phyloP scores from a whole-genome alignment of 73 alveolate genomes.

The Halteria grandinella region DNA sequence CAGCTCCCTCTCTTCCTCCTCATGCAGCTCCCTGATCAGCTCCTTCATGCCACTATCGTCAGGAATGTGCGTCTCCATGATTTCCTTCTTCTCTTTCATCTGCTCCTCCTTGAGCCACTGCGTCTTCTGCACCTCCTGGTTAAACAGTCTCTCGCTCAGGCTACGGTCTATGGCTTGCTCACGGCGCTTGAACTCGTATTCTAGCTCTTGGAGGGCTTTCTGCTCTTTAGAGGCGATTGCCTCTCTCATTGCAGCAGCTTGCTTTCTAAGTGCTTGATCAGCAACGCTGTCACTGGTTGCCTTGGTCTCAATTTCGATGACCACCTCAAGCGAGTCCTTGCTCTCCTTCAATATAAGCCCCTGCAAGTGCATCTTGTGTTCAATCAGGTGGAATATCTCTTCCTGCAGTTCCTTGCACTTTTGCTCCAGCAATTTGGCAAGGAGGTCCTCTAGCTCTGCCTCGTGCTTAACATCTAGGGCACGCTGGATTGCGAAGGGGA shows the following conservation, averaged over 20 bases:
- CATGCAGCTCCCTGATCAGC: constrained; percentile 6
- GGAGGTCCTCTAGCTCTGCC: constrained; percentile 55
- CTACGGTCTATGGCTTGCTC: background rate
- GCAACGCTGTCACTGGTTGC: too few species aligned
- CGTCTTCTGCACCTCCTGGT: constrained; percentile 12
- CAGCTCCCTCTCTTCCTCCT: constrained; percentile 21
- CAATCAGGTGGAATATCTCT: constrained; percentile 32
- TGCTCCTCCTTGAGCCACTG: constrained; percentile 42
- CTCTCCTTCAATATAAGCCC: constrained; percentile 37
- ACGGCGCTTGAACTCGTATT: constrained; percentile 17
- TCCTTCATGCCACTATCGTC: constrained; percentile 31
- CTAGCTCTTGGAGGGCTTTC: constrained; percentile 37
- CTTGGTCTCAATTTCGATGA: background rate
- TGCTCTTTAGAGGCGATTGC: constrained; percentile 30
- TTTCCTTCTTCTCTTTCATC: constrained; percentile 46
- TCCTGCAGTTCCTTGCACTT: constrained; percentile 58
- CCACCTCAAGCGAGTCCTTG: constrained; percentile 19
- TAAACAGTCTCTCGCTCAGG: constrained; percentile 9
- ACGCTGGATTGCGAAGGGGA: constrained; percentile 69
- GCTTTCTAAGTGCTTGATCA: too few species aligned
- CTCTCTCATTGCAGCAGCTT: constrained; percentile 11
- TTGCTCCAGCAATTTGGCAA: constrained; percentile 41
- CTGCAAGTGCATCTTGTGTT: constrained; percentile 49
- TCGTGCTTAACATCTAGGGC: constrained; percentile 64
- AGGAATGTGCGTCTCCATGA: constrained; percentile 36